Evolutionary conservation across 2,329 filamentous ascomycete genomes (phyloP).

Genomic region (Fusarium temperatum): DNA sequence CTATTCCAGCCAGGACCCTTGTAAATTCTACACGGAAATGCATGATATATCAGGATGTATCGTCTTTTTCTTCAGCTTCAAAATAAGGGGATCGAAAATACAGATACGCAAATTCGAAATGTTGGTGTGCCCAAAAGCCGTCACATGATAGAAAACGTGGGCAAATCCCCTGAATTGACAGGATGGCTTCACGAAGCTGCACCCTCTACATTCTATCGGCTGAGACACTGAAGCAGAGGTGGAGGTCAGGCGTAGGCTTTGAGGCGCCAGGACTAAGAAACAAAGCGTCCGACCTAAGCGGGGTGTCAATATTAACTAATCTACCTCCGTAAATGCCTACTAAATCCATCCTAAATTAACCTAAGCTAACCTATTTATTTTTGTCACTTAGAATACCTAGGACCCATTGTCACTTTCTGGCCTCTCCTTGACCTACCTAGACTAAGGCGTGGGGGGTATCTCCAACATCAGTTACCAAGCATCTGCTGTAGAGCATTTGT

Average conservation of each 20-base stretch:
- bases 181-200: slow-evolving; percentile 18
- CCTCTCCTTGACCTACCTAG: background rate
- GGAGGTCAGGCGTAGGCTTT: slow-evolving; percentile 17
- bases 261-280: slow-evolving; percentile 4
- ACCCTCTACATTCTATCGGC: slow-evolving; percentile 11
- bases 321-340: background rate
- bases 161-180: slow-evolving; percentile 37
- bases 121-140: slow-evolving; percentile 4
- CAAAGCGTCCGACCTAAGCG: background rate
- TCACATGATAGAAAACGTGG: slow-evolving; percentile 32
- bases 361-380: background rate
- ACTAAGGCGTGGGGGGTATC: background rate
- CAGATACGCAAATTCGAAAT: background rate
- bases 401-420: background rate
- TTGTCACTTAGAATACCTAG: background rate
- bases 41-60: slow-evolving; percentile 35
- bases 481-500: slow-evolving; percentile 63
- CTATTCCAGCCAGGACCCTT: background rate
- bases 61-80: background rate
- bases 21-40: slow-evolving; percentile 13
- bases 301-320: background rate
- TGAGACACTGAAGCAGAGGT: slow-evolving; percentile 23
- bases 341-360: background rate
- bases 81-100: background rate
- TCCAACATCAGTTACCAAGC: slow-evolving; percentile 39